Evolutionary conservation across 768 basidiomycete species (phyloP).

Genomic region (Naganishia friedmannii): DNA sequence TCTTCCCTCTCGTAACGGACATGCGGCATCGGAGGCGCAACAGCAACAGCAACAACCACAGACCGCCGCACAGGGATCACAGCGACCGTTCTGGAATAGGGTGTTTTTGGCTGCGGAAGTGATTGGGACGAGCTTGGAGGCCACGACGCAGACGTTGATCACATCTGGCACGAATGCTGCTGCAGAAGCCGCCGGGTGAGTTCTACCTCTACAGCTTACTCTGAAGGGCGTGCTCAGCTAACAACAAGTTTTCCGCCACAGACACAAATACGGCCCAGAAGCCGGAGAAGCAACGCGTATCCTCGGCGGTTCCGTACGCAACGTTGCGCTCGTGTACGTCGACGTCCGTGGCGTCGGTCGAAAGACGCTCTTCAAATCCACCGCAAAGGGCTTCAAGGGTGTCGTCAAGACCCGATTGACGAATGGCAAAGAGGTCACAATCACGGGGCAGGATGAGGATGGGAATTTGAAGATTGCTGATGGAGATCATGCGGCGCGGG

Average conservation of each 20-base stretch:
- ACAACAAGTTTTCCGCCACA: neutral
- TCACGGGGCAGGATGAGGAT: slow-evolving; percentile 25
- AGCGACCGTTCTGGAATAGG: slow-evolving; percentile 34
- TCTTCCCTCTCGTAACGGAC: neutral
- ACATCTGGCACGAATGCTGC: slow-evolving; percentile 45
- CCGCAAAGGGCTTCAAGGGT: slow-evolving; percentile 44
- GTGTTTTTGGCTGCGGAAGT: slow-evolving; percentile 47
- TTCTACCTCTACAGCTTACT: no score
- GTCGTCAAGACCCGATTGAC: slow-evolving; percentile 40
- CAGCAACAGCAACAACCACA: slow-evolving; percentile 32
- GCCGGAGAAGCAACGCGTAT: slow-evolving; percentile 63
- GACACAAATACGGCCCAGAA: slow-evolving; percentile 62
- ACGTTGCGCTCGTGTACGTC: slow-evolving; percentile 72
- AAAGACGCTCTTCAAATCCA: slow-evolving; percentile 64
- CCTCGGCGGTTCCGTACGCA: slow-evolving; percentile 65
- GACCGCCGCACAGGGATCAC: no score
- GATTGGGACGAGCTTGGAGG: slow-evolving; percentile 49
- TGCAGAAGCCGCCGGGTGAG: slow-evolving; percentile 46
- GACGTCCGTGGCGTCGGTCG: slow-evolving; percentile 71
- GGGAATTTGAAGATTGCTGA: slow-evolving; percentile 17
- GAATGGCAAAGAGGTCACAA: slow-evolving; percentile 26
- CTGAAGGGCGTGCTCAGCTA: no score
- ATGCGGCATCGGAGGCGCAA: neutral
- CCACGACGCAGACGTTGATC: slow-evolving; percentile 45
- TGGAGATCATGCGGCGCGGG: slow-evolving; percentile 22